Conservation (phyloP, 2,329 filamentous ascomycete genomes). For the Nothophoma quercina region DNA sequence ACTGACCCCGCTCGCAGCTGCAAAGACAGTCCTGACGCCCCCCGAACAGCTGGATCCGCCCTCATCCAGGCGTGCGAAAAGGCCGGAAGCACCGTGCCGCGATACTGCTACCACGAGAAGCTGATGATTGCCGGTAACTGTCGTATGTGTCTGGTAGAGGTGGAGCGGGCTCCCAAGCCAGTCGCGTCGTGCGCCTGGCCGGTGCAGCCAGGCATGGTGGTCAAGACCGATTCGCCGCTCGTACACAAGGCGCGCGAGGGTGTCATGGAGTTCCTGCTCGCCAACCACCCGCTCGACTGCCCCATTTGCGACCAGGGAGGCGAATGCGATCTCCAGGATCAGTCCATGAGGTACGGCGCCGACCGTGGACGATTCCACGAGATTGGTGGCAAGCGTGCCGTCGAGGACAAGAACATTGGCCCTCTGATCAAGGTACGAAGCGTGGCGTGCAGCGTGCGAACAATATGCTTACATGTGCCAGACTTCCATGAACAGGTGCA, state of each 20-base stretch:
- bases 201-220: conserved; percentile 97
- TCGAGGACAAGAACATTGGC: conserved; percentile 99
- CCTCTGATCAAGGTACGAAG: conserved; percentile 79
- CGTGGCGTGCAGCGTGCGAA: background rate
- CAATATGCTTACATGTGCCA: conserved; percentile 42
- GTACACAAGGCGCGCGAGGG: conserved; percentile 98
- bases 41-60: conserved; percentile 82
- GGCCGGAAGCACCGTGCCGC: conserved; percentile 87
- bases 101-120: conserved; percentile 99
- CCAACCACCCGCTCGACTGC: conserved; percentile 95
- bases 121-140: conserved; percentile 99
- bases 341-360: conserved; percentile 98
- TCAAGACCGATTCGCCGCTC: conserved; percentile 96
- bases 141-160: conserved; percentile 99
- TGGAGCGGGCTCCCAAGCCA: conserved; percentile 94
- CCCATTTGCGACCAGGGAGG: conserved; percentile 98
- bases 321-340: conserved; percentile 98
- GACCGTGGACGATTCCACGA: conserved; percentile 98
- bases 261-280: conserved; percentile 97
- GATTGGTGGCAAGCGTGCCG: conserved; percentile 91
- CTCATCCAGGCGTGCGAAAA: conserved; percentile 99
- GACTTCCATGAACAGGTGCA: conserved; percentile 99
- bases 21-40: conserved; percentile 37
- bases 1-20: conserved; percentile 17
- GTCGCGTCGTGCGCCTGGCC: conserved; percentile 99